phyloP scores from a whole-genome alignment of 2,329 filamentous ascomycete species.

The Tolypocladium tropicale region DNA sequence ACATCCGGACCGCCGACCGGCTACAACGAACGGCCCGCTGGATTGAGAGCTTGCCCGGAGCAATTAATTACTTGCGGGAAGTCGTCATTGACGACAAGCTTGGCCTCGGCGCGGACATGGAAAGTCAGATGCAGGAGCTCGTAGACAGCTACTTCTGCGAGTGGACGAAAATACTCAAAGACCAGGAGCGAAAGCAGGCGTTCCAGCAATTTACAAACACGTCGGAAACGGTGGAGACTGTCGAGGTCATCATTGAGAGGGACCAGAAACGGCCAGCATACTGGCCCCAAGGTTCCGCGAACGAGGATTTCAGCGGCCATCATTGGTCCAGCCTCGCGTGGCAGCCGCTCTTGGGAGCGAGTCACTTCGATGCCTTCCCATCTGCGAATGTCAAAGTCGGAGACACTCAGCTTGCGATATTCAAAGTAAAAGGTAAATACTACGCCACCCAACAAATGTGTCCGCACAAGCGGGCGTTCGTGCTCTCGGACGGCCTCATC shows the following conservation, averaged over 20 bases:
- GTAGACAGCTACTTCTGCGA: constrained; percentile 83
- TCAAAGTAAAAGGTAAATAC: constrained; percentile 70
- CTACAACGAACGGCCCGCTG: constrained; percentile 82
- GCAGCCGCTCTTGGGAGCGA: constrained; percentile 67
- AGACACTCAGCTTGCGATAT: constrained; percentile 81
- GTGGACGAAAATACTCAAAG: constrained; percentile 73
- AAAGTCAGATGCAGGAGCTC: constrained; percentile 79
- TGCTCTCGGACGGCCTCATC: constrained; percentile 76
- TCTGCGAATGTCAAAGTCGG: constrained; percentile 73
- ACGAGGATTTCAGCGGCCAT: constrained; percentile 17
- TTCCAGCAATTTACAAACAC: constrained; percentile 86
- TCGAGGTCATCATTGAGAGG: constrained; percentile 64
- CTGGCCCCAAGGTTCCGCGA: constrained; percentile 58
- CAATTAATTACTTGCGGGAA: constrained; percentile 70
- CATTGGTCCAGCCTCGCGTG: constrained; percentile 54
- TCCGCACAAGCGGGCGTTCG: constrained; percentile 82
- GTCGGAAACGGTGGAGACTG: constrained; percentile 43
- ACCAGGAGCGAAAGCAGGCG: constrained; percentile 50
- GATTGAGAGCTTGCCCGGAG: constrained; percentile 76
- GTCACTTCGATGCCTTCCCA: constrained; percentile 55
- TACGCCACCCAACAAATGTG: constrained; percentile 93
- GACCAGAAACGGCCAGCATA: constrained; percentile 63
- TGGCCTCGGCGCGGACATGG: constrained; percentile 73
- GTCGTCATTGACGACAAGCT: constrained; percentile 80
- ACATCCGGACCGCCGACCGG: constrained; percentile 85